A percentile compares a stretch with the other conserved stretches of the same genome.
phyloP scores from a whole-genome alignment of 2,329 filamentous ascomycete species.

The Diaporthe capsici region DNA sequence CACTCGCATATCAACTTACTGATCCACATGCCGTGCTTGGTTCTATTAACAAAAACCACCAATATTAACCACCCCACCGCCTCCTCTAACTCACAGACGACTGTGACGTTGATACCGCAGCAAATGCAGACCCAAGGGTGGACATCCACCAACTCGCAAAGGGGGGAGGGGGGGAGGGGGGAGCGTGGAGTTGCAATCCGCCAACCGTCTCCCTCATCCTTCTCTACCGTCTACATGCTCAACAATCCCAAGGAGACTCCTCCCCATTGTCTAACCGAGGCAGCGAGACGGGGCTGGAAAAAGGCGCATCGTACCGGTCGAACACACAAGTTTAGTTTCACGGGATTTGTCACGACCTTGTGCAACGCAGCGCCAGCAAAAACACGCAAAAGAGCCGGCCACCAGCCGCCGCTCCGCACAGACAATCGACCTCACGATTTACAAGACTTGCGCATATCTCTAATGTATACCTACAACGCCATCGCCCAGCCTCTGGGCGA shows the following conservation, averaged over 20 bases:
- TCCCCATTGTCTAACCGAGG: neutral
- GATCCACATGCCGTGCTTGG: neutral
- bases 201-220: neutral
- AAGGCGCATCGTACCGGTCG: neutral
- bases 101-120: neutral
- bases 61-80: too few species aligned
- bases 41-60: too few species aligned
- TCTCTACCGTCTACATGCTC: neutral
- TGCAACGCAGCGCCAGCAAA: neutral
- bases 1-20: too few species aligned
- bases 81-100: neutral
- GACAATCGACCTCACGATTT: neutral
- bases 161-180: too few species aligned
- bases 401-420: neutral
- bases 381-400: neutral
- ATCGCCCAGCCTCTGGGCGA: neutral
- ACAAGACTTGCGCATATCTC: neutral
- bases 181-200: neutral
- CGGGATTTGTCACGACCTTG: neutral
- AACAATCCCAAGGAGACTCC: neutral
- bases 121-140: neutral
- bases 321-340: neutral
- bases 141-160: neutral
- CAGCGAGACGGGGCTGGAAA: neutral
- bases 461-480: neutral